Evolutionary conservation across 768 basidiomycete species (phyloP), one percentile per base, ranked within the genome.

Genomic region (Nidula microcarpa): DNA sequence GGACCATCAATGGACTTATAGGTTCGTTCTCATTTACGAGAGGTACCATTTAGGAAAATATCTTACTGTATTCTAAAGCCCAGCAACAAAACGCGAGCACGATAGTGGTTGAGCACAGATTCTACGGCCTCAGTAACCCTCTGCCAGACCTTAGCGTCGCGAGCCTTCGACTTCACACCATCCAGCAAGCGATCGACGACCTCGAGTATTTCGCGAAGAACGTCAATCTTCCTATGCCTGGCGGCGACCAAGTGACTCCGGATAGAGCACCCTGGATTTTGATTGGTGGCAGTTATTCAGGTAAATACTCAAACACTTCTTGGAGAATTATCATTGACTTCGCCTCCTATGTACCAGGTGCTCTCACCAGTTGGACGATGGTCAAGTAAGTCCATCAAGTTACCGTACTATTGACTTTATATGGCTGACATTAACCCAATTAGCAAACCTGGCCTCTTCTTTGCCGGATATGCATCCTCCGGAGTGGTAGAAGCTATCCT

Each of bases 111-210:
- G 87, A 90, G 60, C 88, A 90, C 60, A 77, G 89, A 23, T 91
- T 85, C 73, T 89, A 83, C 56, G 88, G 88, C 11, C 67, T 79
- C n/a, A 89, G 87, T 53, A 91, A 88, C 62, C 88, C 88, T 3
- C 77, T 74, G 47, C 70, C 77, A 17, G 75, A 89, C 63, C 75
- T 90, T 30, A 79, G 72, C 33, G 78, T 77, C 33, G 65, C 76
- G 58, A 87, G 83, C 60, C 68, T 90, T 44, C 67, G 69, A 45
- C 57, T 80, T 10, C 84, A 85, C 62, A 89, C 85, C 1, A 77
- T 90, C 46, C 83, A 87, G 62, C 88, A 90, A 68, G 85, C 86
- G 7, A 82, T 88, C 56, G 82, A 88, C 48, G 87, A 90, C 60
- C 66, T 89, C 36, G 85, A 74, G 11, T 86, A 85, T 65, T 90